phyloP scores from a whole-genome alignment of 257 asterid species.

The Capsicum pubescens region DNA sequence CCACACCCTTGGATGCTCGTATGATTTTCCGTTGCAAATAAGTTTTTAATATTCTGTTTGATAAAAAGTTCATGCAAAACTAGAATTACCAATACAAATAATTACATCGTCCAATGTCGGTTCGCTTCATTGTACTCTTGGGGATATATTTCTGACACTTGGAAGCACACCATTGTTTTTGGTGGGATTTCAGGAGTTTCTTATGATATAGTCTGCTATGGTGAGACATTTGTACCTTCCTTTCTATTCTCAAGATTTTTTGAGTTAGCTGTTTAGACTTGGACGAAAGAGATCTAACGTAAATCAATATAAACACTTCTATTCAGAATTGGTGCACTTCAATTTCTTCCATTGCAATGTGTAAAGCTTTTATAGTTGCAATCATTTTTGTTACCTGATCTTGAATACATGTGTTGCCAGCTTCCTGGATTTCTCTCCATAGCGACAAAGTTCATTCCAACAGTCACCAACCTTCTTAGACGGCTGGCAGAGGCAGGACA shows the following conservation, averaged over 20 bases:
- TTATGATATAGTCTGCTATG: background rate
- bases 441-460: slow-evolving; percentile 88
- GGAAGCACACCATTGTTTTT: no score
- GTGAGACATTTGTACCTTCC: slow-evolving; percentile 1
- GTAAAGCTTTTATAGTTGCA: background rate
- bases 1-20: background rate
- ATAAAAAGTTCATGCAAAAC: background rate
- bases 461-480: slow-evolving; percentile 79
- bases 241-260: background rate
- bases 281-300: background rate
- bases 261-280: background rate
- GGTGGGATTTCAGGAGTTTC: background rate
- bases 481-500: slow-evolving; percentile 91
- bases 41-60: background rate
- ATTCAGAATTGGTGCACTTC: background rate
- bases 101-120: no score
- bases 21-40: background rate
- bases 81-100: background rate
- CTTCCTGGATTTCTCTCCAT: slow-evolving; percentile 86
- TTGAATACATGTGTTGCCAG: slow-evolving; percentile 46
- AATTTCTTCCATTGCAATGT: background rate
- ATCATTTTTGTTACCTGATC: background rate
- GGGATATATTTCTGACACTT: no score
- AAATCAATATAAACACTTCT: background rate
- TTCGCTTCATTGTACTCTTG: no score